Conservation (phyloP, 2,329 filamentous ascomycete species). For the Ophiocordyceps camponoti-leonardi region DNA sequence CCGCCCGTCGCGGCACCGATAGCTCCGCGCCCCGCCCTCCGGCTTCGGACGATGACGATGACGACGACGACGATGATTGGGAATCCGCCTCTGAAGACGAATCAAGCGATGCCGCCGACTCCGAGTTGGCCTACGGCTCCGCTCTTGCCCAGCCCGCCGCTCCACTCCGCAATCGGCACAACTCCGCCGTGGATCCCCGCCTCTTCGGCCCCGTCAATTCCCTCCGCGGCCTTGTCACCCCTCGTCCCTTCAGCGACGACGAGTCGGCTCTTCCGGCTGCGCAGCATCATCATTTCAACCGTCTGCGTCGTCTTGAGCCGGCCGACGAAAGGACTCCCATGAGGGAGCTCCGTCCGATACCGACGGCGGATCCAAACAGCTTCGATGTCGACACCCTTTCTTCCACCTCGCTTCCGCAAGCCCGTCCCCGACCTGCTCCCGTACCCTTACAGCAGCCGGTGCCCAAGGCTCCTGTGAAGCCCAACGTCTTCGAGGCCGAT, state of each 20-base stretch:
- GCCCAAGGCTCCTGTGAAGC: conserved; percentile 56
- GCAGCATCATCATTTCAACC: conserved; percentile 9
- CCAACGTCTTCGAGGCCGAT: conserved; percentile 44
- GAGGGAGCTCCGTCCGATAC: conserved; percentile 49
- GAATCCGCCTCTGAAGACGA: conserved; percentile 37
- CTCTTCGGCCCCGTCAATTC: conserved; percentile 45
- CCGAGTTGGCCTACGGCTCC: conserved; percentile 20
- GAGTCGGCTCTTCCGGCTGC: conserved; percentile 8
- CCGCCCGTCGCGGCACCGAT: conserved; percentile 17
- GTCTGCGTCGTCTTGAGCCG: conserved; percentile 8
- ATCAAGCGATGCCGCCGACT: conserved; percentile 19
- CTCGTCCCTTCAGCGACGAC: conserved; percentile 33
- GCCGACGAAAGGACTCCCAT: conserved; percentile 18
- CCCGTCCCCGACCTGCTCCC: conserved; percentile 29
- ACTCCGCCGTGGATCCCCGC: conserved; percentile 36
- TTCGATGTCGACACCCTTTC: conserved; percentile 41
- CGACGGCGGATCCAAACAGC: conserved; percentile 44
- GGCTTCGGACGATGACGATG: conserved; percentile 27
- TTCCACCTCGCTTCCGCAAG: conserved; percentile 18
- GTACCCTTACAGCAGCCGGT: conserved; percentile 74
- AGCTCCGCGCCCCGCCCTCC: conserved; percentile 22
- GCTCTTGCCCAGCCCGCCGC: conserved; percentile 7
- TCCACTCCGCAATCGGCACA: conserved; percentile 17
- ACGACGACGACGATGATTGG: conserved; percentile 39
- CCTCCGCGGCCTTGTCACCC: conserved; percentile 35